A percentile compares a stretch with the other conserved stretches of the same genome.
Conservation (phyloP, 768 basidiomycete species). For the Ramaria sp. region DNA sequence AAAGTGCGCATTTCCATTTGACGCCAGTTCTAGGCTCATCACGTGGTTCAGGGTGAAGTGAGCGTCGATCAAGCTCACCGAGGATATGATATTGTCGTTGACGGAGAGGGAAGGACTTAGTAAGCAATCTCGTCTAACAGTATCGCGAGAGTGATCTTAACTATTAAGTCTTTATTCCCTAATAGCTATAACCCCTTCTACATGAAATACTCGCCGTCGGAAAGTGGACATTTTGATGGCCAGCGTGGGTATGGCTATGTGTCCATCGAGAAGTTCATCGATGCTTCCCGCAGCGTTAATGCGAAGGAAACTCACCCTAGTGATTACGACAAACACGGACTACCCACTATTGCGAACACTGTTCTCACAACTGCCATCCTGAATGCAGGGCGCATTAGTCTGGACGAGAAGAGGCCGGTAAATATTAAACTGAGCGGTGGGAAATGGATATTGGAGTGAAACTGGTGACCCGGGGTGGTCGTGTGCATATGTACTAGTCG, state of each 20-base stretch:
- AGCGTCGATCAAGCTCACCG: constrained; percentile 89
- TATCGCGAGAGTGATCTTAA: not conserved
- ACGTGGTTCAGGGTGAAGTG: constrained; percentile 67
- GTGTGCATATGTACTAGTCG: too few relatives aligned
- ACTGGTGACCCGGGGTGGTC: too few relatives aligned
- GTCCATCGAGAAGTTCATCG: constrained; percentile 88
- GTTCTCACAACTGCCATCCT: constrained; percentile 81
- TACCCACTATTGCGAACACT: constrained; percentile 86
- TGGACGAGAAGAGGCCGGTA: constrained; percentile 84
- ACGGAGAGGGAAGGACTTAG: constrained; percentile 62
- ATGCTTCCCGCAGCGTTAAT: constrained; percentile 72
- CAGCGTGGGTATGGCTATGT: constrained; percentile 89
- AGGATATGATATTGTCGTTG: constrained; percentile 83
- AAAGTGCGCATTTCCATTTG: constrained; percentile 37
- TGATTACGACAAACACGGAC: constrained; percentile 69
- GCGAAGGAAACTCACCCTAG: constrained; percentile 51
- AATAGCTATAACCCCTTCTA: constrained; percentile 75
- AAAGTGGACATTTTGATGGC: constrained; percentile 88
- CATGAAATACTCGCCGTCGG: constrained; percentile 92
- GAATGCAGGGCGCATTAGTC: constrained; percentile 79
- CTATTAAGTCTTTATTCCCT: not conserved
- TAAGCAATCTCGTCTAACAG: not conserved
- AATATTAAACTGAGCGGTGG: constrained; percentile 53
- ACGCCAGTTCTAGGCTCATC: not conserved
- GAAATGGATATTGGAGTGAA: constrained; percentile 60